Evolutionary conservation across 2,329 filamentous ascomycete genomes (phyloP).

Genomic region (Verticillium klebahnii): DNA sequence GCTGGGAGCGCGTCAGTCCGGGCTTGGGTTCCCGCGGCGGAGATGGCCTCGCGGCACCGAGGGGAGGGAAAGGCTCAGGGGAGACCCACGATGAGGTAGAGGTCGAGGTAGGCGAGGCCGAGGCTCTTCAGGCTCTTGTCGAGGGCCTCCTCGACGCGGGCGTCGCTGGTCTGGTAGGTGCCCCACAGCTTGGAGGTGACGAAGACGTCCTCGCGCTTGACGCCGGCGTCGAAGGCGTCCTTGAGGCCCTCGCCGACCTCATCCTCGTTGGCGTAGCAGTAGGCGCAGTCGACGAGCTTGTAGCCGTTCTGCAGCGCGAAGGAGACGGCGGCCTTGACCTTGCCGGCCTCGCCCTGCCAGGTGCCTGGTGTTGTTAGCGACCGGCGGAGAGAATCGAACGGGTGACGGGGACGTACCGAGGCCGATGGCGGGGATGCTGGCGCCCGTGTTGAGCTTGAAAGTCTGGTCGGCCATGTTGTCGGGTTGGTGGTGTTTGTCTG

Average conservation of each 20-base stretch:
- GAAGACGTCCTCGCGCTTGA: slow-evolving; percentile 76
- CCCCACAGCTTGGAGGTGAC: slow-evolving; percentile 84
- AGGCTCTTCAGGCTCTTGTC: slow-evolving; percentile 69
- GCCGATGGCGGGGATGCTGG: slow-evolving; percentile 58
- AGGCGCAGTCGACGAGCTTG: slow-evolving; percentile 65
- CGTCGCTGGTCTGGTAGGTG: slow-evolving; percentile 58
- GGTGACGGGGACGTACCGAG: slow-evolving; percentile 40
- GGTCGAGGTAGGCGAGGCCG: slow-evolving; percentile 75
- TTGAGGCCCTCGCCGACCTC: slow-evolving; percentile 76
- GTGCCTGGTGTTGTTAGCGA: slow-evolving; percentile 26
- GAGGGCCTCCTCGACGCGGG: slow-evolving; percentile 61
- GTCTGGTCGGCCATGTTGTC: slow-evolving; percentile 47
- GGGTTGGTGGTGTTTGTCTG: slow-evolving; percentile 3
- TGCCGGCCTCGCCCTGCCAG: slow-evolving; percentile 58
- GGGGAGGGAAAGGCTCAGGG: too few relatives aligned
- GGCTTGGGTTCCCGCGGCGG: too few relatives aligned
- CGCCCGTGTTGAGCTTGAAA: slow-evolving; percentile 62
- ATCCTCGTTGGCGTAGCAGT: slow-evolving; percentile 76
- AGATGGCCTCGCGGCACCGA: too few relatives aligned
- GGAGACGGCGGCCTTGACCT: slow-evolving; percentile 54
- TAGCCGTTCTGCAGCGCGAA: slow-evolving; percentile 54
- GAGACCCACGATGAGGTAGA: slow-evolving; percentile 60
- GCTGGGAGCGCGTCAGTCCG: slow-evolving; percentile 30
- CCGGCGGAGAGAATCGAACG: too few relatives aligned
- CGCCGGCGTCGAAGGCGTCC: slow-evolving; percentile 64